Evolutionary conservation across 1,284 basidiomycete genomes (phyloP).

Genomic region (Hymenochaete sp.): DNA sequence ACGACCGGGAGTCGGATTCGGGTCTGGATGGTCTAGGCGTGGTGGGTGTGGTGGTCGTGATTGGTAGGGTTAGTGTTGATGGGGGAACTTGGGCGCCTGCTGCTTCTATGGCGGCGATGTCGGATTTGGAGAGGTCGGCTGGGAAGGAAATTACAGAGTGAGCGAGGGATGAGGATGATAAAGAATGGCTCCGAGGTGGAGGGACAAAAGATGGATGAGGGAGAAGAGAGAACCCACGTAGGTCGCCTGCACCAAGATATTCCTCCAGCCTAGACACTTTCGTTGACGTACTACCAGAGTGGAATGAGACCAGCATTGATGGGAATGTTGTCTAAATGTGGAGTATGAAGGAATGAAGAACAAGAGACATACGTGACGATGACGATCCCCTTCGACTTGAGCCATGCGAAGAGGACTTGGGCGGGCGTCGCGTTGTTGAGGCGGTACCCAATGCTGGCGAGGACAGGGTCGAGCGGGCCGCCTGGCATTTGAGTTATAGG

Average conservation of each 20-base stretch:
- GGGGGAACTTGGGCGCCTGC: conserved; percentile 32
- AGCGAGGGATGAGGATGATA: background rate
- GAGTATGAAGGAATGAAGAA: background rate
- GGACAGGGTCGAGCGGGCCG: conserved; percentile 62
- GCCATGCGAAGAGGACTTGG: conserved; percentile 68
- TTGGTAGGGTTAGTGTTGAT: no score
- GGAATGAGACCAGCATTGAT: background rate
- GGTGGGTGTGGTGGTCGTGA: no score
- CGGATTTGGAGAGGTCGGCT: conserved; percentile 30
- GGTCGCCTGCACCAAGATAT: conserved; percentile 44
- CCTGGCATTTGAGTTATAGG: conserved; percentile 62
- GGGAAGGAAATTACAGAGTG: background rate
- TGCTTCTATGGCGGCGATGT: conserved; percentile 35
- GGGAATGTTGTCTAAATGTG: conserved; percentile 4
- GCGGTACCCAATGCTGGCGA: conserved; percentile 49
- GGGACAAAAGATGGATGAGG: background rate
- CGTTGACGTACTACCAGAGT: conserved; percentile 37
- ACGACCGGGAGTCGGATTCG: no score
- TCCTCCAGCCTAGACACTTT: conserved; percentile 45
- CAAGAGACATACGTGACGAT: conserved; percentile 50
- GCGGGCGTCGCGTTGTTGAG: conserved; percentile 52
- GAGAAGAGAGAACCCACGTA: conserved; percentile 29
- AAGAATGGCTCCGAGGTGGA: background rate
- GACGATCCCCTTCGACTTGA: conserved; percentile 53
- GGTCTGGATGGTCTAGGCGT: no score